phyloP scores from a whole-genome alignment of 2,329 filamentous ascomycete species.

The Botryosphaeria dothidea region DNA sequence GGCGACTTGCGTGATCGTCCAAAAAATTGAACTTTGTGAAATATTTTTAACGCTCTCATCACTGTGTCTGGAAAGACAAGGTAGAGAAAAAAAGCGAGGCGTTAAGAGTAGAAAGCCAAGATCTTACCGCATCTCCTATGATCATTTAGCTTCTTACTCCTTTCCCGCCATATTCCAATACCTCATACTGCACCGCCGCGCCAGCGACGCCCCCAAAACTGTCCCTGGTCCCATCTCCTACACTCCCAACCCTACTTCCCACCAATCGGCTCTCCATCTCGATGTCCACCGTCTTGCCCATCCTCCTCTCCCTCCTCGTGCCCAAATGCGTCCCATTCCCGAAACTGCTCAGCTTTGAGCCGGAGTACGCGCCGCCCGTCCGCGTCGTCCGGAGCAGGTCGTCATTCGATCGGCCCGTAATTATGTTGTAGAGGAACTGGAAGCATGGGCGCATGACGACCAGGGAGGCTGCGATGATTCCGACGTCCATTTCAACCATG shows the following conservation, averaged over 20 bases:
- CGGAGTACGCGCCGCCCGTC: not conserved
- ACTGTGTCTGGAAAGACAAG: too few species aligned
- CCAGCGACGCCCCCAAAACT: not conserved
- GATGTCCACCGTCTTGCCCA: not conserved
- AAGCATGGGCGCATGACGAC: conserved; percentile 10
- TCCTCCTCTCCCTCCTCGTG: not conserved
- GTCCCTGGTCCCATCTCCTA: not conserved
- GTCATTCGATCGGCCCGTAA: conserved; percentile 1
- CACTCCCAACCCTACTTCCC: not conserved
- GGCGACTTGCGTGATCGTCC: too few species aligned
- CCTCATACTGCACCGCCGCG: not conserved
- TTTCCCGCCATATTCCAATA: not conserved
- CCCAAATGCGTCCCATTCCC: not conserved
- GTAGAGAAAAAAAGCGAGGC: not conserved
- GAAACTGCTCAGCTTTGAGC: not conserved
- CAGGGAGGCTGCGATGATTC: conserved; percentile 3
- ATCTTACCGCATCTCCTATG: not conserved
- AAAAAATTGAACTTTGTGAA: too few species aligned
- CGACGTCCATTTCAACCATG: conserved; percentile 5
- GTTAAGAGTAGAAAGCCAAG: not conserved
- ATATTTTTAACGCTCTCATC: too few species aligned
- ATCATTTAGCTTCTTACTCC: not conserved
- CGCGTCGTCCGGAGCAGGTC: not conserved
- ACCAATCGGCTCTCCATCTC: conserved; percentile 9
- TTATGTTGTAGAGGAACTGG: conserved; percentile 6